Percentiles rank a stretch among this genome's conserved stretches.
Evolutionary conservation across 768 basidiomycete species (phyloP).

Genomic region (Termitomyces sp.): DNA sequence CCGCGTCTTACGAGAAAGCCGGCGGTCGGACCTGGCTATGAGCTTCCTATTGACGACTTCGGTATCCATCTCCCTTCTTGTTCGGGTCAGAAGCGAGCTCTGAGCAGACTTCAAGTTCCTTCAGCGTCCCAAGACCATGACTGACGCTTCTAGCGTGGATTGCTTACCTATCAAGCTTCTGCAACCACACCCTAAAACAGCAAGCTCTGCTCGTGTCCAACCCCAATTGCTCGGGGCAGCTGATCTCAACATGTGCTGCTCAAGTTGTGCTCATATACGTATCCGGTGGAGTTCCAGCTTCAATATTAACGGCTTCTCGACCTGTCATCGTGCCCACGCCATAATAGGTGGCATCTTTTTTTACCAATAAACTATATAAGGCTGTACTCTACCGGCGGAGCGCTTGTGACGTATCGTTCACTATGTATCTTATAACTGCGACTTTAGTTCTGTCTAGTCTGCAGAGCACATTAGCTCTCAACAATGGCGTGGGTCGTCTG

Average conservation of each 20-base stretch:
- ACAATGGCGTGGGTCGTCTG: conserved; percentile 31
- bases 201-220: background rate
- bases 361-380: background rate
- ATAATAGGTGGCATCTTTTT: background rate
- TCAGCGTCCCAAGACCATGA: background rate
- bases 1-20: background rate
- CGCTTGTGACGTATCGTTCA: background rate
- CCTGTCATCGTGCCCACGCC: background rate
- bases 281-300: background rate
- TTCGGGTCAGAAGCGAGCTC: background rate
- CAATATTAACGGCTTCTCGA: background rate
- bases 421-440: background rate
- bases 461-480: conserved; percentile 1
- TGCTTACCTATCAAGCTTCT: background rate
- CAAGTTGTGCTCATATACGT: background rate
- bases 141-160: background rate
- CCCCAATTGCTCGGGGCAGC: background rate
- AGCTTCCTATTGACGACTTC: background rate
- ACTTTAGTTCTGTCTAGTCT: background rate
- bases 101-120: background rate
- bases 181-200: background rate
- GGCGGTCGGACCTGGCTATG: background rate
- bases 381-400: background rate
- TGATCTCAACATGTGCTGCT: background rate
- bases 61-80: background rate